A percentile compares a stretch with the other conserved stretches of the same genome.
These are phyloP conservation scores for Mycosphaerella sp. DNA, from an alignment of 2,329 filamentous ascomycete species.

Conservation along the genomic window DNA sequence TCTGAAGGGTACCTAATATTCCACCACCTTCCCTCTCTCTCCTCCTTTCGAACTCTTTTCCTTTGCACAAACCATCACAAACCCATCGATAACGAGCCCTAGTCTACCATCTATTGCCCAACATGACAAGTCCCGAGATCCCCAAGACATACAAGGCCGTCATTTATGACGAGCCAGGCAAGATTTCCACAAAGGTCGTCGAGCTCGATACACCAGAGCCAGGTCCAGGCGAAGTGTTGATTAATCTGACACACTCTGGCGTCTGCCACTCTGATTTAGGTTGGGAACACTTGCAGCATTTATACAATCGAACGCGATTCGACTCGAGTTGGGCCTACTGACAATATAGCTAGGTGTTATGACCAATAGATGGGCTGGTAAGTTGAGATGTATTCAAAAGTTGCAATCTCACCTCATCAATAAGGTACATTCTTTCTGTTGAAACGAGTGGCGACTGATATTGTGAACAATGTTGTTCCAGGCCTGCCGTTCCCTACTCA, in stretches of 20 bases:
- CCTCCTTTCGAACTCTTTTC: no score
- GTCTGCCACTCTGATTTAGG: conserved; percentile 61
- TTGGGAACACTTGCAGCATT: conserved; percentile 34
- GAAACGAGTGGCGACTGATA: conserved; percentile 35
- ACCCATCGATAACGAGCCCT: no score
- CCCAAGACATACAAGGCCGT: conserved; percentile 57
- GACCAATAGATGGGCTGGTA: conserved; percentile 31
- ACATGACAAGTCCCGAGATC: conserved; percentile 27
- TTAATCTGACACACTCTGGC: conserved; percentile 50
- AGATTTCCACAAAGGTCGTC: conserved; percentile 58
- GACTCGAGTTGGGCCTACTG: no score
- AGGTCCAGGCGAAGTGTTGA: conserved; percentile 47
- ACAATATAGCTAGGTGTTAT: conserved; percentile 33
- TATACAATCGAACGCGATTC: no score
- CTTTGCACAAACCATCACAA: no score
- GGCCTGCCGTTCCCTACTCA: conserved; percentile 53
- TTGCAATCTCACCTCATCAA: no score
- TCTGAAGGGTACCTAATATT: no score
- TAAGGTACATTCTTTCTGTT: not conserved
- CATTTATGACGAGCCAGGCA: conserved; percentile 61
- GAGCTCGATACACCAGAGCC: conserved; percentile 61
- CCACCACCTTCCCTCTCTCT: no score
- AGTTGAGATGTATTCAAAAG: no score
- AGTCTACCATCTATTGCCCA: no score
- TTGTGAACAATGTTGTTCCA: not conserved